A percentile compares a stretch with the other conserved stretches of the same genome.
These are phyloP conservation scores for Diplocarpon mali DNA, from an alignment of 2,329 filamentous ascomycete species.

Conservation along the genomic window DNA sequence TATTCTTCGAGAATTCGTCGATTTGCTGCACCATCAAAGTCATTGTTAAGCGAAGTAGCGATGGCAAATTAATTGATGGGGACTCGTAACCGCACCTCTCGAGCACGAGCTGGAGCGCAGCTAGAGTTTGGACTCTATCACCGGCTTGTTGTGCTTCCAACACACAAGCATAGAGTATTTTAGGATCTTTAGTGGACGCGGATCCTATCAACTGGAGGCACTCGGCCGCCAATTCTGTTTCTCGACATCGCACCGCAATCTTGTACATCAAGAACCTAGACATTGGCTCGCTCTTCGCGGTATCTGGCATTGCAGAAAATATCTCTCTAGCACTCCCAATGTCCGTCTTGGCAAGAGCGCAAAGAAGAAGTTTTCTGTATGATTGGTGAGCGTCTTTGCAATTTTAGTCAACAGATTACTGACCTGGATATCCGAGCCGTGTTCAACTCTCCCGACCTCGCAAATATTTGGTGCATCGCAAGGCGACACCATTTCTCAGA, in stretches of 20 bases:
- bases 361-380: slow-evolving; percentile 60
- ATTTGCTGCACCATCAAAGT: slow-evolving; percentile 36
- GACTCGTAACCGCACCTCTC: slow-evolving; percentile 40
- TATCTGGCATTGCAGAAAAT: slow-evolving; percentile 48
- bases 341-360: slow-evolving; percentile 49
- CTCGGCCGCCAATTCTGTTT: slow-evolving; percentile 46
- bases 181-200: slow-evolving; percentile 40
- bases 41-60: slow-evolving; percentile 52
- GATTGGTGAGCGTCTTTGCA: not conserved
- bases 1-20: slow-evolving; percentile 16
- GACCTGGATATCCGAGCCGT: slow-evolving; percentile 57
- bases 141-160: slow-evolving; percentile 60
- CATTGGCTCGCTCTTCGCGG: slow-evolving; percentile 47
- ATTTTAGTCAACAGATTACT: not conserved
- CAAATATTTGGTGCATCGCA: slow-evolving; percentile 56
- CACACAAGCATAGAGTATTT: slow-evolving; percentile 69
- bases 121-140: slow-evolving; percentile 48
- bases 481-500: slow-evolving; percentile 62
- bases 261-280: slow-evolving; percentile 70
- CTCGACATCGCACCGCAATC: slow-evolving; percentile 47
- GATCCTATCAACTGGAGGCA: slow-evolving; percentile 52
- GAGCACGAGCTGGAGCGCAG: slow-evolving; percentile 48
- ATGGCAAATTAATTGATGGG: slow-evolving; percentile 45
- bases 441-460: slow-evolving; percentile 53
- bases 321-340: slow-evolving; percentile 40